These are phyloP conservation scores for Globisporangium mamillatum DNA, from an alignment of 352 stramenopile species.

Conservation along the genomic window DNA sequence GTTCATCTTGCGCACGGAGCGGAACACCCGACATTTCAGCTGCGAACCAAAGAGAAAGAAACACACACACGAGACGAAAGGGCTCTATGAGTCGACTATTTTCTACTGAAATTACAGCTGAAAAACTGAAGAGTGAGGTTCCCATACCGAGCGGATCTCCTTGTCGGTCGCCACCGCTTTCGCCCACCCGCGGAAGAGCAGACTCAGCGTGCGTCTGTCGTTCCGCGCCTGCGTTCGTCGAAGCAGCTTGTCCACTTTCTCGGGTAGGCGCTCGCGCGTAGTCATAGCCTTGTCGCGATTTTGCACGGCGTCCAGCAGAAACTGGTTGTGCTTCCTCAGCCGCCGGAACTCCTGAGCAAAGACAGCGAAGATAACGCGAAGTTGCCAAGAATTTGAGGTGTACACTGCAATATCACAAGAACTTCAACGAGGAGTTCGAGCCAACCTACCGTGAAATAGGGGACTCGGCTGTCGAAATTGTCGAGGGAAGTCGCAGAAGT, in stretches of 20 bases:
- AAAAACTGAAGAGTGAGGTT: not conserved
- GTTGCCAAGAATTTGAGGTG: no score
- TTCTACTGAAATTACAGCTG: not conserved
- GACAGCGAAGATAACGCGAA: not conserved
- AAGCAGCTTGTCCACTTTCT: constrained; percentile 44
- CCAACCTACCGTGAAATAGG: constrained; percentile 50
- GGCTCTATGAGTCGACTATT: not conserved
- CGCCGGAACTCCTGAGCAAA: constrained; percentile 54
- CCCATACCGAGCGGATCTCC: constrained; percentile 41
- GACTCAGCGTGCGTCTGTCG: constrained; percentile 20
- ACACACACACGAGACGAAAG: not conserved
- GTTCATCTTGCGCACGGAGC: constrained; percentile 45
- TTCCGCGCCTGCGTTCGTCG: constrained; percentile 14
- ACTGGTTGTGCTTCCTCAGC: constrained; percentile 43
- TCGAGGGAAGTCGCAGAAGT: constrained; percentile 3
- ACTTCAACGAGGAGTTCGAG: no score
- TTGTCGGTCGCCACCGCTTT: constrained; percentile 33
- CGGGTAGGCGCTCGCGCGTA: constrained; percentile 38
- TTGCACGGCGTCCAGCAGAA: constrained; percentile 46
- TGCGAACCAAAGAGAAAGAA: constrained; percentile 9
- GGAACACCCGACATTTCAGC: constrained; percentile 68
- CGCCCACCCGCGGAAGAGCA: constrained; percentile 55
- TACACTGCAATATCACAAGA: no score
- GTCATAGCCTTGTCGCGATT: constrained; percentile 44
- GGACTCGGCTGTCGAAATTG: constrained; percentile 40